phyloP scores from a whole-genome alignment of 805 yeast species.

The Wickerhamomyces xylosicus region DNA sequence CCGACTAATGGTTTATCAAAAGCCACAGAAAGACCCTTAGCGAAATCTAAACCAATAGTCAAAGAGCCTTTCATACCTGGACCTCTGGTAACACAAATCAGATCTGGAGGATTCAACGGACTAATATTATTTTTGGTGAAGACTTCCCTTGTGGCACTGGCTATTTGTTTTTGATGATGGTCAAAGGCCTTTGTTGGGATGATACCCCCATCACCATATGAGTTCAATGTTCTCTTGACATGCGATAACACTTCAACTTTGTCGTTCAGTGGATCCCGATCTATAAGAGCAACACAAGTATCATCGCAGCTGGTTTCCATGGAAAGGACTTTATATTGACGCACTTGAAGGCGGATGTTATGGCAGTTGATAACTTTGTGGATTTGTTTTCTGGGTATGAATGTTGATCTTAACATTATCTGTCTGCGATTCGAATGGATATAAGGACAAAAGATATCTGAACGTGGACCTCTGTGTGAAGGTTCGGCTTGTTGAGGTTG shows the following conservation, averaged over 20 bases:
- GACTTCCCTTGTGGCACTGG: constrained; percentile 36
- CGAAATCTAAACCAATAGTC: constrained; percentile 71
- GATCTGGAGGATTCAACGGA: constrained; percentile 37
- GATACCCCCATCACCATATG: constrained; percentile 67
- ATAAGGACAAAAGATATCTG: too few relatives aligned
- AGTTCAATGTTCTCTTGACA: constrained; percentile 54
- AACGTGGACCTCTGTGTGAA: too few relatives aligned
- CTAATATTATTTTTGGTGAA: constrained; percentile 19
- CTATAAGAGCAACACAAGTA: constrained; percentile 75
- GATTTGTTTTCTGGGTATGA: not conserved
- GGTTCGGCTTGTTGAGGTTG: too few relatives aligned
- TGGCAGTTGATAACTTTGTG: too few relatives aligned
- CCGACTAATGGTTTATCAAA: constrained; percentile 75
- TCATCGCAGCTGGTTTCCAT: constrained; percentile 95
- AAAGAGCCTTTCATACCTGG: constrained; percentile 95
- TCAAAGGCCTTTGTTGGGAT: constrained; percentile 76
- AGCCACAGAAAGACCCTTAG: constrained; percentile 76
- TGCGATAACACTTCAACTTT: constrained; percentile 39
- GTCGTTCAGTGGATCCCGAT: constrained; percentile 26
- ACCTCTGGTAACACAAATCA: constrained; percentile 86
- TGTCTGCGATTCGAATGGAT: too few relatives aligned
- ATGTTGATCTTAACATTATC: not conserved
- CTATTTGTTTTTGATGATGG: constrained; percentile 60
- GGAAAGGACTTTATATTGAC: constrained; percentile 61
- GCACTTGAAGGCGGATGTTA: not conserved